Evolutionary conservation across 306 rosid genomes (phyloP), one percentile per base, ranked within the genome.

Genomic region (Vigna mungo): DNA sequence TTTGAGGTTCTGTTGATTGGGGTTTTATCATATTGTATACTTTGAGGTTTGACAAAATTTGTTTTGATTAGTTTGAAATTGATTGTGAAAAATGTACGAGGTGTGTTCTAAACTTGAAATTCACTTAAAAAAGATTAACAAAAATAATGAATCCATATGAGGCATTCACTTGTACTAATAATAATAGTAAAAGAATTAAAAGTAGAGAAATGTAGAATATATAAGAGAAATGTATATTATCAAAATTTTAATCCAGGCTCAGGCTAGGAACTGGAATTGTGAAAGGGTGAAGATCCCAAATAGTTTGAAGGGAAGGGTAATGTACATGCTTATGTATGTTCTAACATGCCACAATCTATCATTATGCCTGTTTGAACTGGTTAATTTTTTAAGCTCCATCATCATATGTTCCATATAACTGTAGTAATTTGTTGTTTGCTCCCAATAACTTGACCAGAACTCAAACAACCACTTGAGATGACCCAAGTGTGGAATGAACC

Each of bases 271-370:
- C 87, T 18, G 96, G 93, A 77, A 85, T 68, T 1, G 85, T 78
- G n/a, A 85, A 83, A 70, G 96, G 92, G 11, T 88, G 91, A 80
- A 90, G 93, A 51, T 89, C 88, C 96, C 86, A 88, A 44, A 90
- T 70, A 25, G 88, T 39, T 81, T 90, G 91, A 12, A 90, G 71
- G 13, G 96, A 88, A 63, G 93, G 90, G 7, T 84, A 80, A 48
- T n/a, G n/a, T n/a, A n/a, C 89, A 87, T 10, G 70, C 69, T 74
- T 78, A 79, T 80, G 81, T 85, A 90, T 7, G 89, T 76, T 25
- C 84, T 91, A 32, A 87, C 86, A 90, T 72, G 86, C 78, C 90
- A 82, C 49, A 87, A 48, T 41, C 82, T 88, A 20, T 77, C 87
- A 71, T 20, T 67, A 20, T 81, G 89, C 7, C 78, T 25, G 39